Base-by-base conservation (phyloP, 352 stramenopile species). In the Thraustotheca clavata region DNA sequence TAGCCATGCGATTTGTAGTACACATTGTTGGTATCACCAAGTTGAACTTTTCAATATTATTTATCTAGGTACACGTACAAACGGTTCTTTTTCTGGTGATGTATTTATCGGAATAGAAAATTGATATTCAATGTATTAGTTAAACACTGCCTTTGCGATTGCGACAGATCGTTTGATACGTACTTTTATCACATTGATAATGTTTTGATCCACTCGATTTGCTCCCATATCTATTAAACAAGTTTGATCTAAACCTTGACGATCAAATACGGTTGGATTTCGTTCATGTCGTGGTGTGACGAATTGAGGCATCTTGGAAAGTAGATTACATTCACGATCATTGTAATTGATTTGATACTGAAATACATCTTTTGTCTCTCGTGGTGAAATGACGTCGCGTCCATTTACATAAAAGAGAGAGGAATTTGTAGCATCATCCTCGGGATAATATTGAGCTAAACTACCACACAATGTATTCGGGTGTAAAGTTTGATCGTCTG, bases 401-500 rank as follows among this genome's bases (percentile, higher is more conserved):
- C 67, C 60, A 48, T 74, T 8, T 20, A 49, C 52, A 66, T 61
- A 67, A 5, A 67, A 22, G 11, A 67, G 32, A 41, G n/a, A 31
- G 2, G 60, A 32, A 11, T 14, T 14, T 9, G 2, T 18, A 3
- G 12, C 35, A 14, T 33, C 7, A 12, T 57, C 12, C 14, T 16
- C 22, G 9, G 60, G 60, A 20, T n/a, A 20, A 31, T 35, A 67
- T 26, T 67, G 60, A 8, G 60, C 60, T 9, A 67, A 26, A 38
- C 41, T 67, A 20, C 60, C 60, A 22, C 60, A 67, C 9, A 67
- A 38, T 61, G 61, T 57, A 46, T 83, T 71, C 1, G 33, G 47
- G 36, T 75, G 16, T 49, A 78, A 46, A 36, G 76, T 11, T 14
- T n/a, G 31, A 26, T 62, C 75, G 7, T 67, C 63, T 1, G 66